Evolutionary conservation across 441 rosid genomes (phyloP), one percentile per base, ranked within the genome.

Genomic region (Codiaeum variegatum): DNA sequence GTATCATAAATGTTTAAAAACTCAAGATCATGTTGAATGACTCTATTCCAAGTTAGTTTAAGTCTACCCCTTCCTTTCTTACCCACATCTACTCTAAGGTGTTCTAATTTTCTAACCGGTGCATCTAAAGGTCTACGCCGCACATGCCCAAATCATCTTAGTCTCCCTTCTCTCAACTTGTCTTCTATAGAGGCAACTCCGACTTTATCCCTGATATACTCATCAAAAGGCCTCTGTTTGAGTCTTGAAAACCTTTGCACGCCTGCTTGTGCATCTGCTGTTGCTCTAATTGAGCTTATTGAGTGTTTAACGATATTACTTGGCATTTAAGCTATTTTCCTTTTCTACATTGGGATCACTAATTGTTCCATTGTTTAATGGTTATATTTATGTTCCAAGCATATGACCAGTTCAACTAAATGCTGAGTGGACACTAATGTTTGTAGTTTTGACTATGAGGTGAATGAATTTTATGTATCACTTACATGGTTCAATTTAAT

Each of bases 391-490:
- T 74, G 52, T 62, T 69, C 73, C 78, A 77, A 83, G 82, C 72
- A 36, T n/a, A n/a, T 78, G 68, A 65, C 68, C 61, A 36, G 29
- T 76, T 76, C 74, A 28, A 70, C 47, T 78, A 32, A 59, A 73
- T 71, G 72, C 61, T 32, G 60, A 72, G 47, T 62, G 76, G 69
- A 61, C 49, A 36, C 40, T 58, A 36, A 80, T 63, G 77, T 51
- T 70, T 78, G 78, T 78, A 94, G 97, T 81, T 94, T 89, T 65
- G 97, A 94, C 76, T 92, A 88, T 68, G 97, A 94, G 97, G 97
- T 92, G 75, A 66, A 71, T 73, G 68, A 19, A 72, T 51, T 66
- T 42, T 38, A 42, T 60, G 15, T 56, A 62, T 47, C 55, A 19
- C 62, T 24, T 56, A 21, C 24, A n/a, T 73, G 26, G 21, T 67